Base-by-base conservation (phyloP, 1,139 yeast species). In the Sugiyamaella pinicola region DNA sequence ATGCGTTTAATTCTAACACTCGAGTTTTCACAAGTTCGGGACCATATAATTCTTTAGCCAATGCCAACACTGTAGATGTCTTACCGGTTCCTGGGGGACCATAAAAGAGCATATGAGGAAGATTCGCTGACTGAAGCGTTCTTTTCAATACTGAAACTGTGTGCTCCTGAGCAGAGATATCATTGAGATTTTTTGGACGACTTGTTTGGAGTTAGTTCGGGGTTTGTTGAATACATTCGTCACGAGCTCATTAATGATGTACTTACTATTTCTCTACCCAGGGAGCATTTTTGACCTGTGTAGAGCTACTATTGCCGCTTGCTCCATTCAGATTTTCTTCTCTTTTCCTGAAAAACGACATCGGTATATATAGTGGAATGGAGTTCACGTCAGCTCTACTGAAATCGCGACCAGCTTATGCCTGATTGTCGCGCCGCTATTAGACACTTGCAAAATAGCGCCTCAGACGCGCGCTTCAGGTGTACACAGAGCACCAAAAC, bases 1-100 rank as follows among this genome's bases (percentile, higher is more conserved):
- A 89, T 2, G 98, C 99, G 70, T 93, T 93, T 61, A 93, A 77
- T 69, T 93, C 99, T 56, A 93, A 74, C 0, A 93, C 96, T 62
- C 98, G 77, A 21, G 85, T 73, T 64, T 85, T 86, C 68, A 80
- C 80, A 49, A 90, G 74, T 5, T 68, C 67, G 9, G 73, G 72
- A 1, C 89, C 97, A 65, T 82, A 91, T 45, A 91, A 72, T 64
- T 89, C 91, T 63, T 83, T 85, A 1, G 96, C 91, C 59, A 91
- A 74, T 1, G 97, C 97, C 50, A 91, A 73, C 47, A 91, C 85
- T 0, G 98, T 91, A 0, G 97, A 89, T 0, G 98, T 91, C 65
- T 91, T 91, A 57, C 98, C 98, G 0, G 98, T 91, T 29, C 98
- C 98, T 49, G 98, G 97, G 5, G 98, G 97, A 0, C 98, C 98